These are phyloP conservation scores for Hymenoscyphus salicellus DNA, from an alignment of 2,329 filamentous ascomycete species.

Conservation along the genomic window DNA sequence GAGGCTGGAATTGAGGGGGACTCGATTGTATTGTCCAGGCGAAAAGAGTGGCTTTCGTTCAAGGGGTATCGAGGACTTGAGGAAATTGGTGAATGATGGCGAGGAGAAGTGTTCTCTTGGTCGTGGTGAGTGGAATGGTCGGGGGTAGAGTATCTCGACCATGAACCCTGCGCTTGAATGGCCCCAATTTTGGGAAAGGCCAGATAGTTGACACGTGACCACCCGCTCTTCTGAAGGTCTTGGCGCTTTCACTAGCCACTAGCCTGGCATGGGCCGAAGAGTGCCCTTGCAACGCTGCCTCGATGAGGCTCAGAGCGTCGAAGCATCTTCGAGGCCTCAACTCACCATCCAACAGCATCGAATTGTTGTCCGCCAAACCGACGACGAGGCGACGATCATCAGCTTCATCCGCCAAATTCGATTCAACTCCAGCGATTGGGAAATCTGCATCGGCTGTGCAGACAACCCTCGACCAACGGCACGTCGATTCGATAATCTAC, in stretches of 20 bases:
- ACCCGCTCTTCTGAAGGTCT: not conserved
- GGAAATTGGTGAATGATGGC: not conserved
- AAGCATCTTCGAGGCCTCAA: not conserved
- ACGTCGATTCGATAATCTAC: not conserved
- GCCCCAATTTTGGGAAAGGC: constrained; percentile 5
- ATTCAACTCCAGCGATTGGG: not conserved
- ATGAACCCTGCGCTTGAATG: not conserved
- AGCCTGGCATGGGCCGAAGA: not conserved
- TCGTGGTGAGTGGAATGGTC: not conserved
- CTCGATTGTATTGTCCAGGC: constrained; percentile 5
- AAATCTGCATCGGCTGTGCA: not conserved
- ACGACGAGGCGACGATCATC: constrained; percentile 1
- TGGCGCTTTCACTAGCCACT: not conserved
- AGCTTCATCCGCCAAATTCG: not conserved
- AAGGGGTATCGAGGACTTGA: not conserved
- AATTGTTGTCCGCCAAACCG: not conserved
- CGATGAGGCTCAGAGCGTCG: not conserved
- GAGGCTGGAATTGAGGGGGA: constrained; percentile 4
- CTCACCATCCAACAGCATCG: not conserved
- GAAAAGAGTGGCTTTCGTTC: not conserved
- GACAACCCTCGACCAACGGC: not conserved
- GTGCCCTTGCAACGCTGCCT: not conserved
- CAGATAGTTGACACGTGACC: not conserved
- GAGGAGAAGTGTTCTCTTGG: constrained; percentile 6
- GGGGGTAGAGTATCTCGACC: not conserved